These are phyloP conservation scores for Neophaeococcomyces aloes DNA, from an alignment of 2,329 filamentous ascomycete genomes.

Conservation along the genomic window DNA sequence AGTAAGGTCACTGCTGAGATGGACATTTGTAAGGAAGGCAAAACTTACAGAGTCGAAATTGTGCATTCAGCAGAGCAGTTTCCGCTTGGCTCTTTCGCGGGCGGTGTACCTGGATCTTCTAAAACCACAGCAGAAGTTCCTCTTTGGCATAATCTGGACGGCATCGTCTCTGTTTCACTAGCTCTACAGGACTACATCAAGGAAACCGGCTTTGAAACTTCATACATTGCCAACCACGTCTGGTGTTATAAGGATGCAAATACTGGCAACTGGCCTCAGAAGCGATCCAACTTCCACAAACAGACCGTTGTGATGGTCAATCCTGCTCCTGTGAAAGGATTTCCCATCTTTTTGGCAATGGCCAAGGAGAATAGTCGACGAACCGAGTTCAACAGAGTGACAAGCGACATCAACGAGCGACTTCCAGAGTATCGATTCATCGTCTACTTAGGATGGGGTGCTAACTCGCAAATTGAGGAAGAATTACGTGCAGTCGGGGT, in stretches of 20 bases:
- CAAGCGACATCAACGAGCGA: slow-evolving; percentile 4
- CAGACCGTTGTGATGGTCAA: slow-evolving; percentile 15
- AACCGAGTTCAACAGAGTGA: slow-evolving; percentile 3
- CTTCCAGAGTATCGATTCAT: slow-evolving; percentile 15
- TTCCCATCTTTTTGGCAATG: slow-evolving; percentile 11
- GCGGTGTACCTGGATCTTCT: slow-evolving; percentile 31
- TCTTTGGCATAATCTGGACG: slow-evolving; percentile 13
- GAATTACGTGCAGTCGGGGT: slow-evolving; percentile 5
- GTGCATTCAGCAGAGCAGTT: slow-evolving; percentile 79
- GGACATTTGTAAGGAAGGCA: not conserved
- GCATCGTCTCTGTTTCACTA: slow-evolving; percentile 13
- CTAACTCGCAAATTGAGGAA: slow-evolving; percentile 6
- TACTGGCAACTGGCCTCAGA: slow-evolving; percentile 9
- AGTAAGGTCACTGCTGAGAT: slow-evolving; percentile 7
- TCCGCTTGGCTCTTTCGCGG: slow-evolving; percentile 61
- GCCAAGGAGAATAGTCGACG: slow-evolving; percentile 9
- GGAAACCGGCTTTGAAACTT: slow-evolving; percentile 12
- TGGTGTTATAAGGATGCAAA: slow-evolving; percentile 17
- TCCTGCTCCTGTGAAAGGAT: slow-evolving; percentile 16
- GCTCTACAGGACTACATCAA: slow-evolving; percentile 13
- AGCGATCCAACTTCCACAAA: slow-evolving; percentile 13
- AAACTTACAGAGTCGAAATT: slow-evolving; percentile 6
- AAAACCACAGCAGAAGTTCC: slow-evolving; percentile 8
- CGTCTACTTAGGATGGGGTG: slow-evolving; percentile 14
- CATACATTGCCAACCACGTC: slow-evolving; percentile 14